A percentile compares a stretch with the other conserved stretches of the same genome.
These are phyloP conservation scores for Parafenestella ontariensis DNA, from an alignment of 2,329 filamentous ascomycete species.

Conservation along the genomic window DNA sequence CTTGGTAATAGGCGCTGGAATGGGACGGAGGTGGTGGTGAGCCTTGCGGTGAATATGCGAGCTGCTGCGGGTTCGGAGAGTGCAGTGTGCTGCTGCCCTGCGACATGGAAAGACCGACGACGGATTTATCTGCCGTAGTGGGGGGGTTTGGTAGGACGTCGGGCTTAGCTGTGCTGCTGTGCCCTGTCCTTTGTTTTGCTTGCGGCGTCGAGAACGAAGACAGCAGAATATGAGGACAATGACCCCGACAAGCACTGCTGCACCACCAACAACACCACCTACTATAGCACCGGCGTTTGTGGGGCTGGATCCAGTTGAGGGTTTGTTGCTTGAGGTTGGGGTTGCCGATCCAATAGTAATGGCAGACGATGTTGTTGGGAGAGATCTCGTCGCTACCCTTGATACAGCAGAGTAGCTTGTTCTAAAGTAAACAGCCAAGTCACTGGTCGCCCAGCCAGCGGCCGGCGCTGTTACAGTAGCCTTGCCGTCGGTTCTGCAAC, in stretches of 20 bases:
- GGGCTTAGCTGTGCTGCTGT: not conserved
- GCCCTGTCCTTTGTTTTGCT: slow-evolving; percentile 2
- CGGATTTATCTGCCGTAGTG: slow-evolving; percentile 3
- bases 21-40: slow-evolving; percentile 8
- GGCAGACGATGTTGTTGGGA: slow-evolving; percentile 28
- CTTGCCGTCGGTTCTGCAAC: slow-evolving; percentile 50
- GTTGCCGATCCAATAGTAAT: no score
- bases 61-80: slow-evolving; percentile 13
- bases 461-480: slow-evolving; percentile 60
- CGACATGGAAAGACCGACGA: slow-evolving; percentile 3
- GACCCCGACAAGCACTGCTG: slow-evolving; percentile 27
- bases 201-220: slow-evolving; percentile 26
- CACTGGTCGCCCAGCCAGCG: slow-evolving; percentile 55
- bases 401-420: slow-evolving; percentile 53
- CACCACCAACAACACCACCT: slow-evolving; percentile 46
- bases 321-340: slow-evolving; percentile 3
- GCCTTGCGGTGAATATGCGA: slow-evolving; percentile 15
- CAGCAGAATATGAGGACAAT: slow-evolving; percentile 29
- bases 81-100: slow-evolving; percentile 15
- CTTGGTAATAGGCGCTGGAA: slow-evolving; percentile 1
- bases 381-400: slow-evolving; percentile 58
- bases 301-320: not conserved
- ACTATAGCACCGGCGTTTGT: slow-evolving; percentile 39
- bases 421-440: slow-evolving; percentile 60
- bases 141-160: not conserved